Base-by-base conservation (phyloP, 2,329 filamentous ascomycete genomes). In the Apiospora marii region DNA sequence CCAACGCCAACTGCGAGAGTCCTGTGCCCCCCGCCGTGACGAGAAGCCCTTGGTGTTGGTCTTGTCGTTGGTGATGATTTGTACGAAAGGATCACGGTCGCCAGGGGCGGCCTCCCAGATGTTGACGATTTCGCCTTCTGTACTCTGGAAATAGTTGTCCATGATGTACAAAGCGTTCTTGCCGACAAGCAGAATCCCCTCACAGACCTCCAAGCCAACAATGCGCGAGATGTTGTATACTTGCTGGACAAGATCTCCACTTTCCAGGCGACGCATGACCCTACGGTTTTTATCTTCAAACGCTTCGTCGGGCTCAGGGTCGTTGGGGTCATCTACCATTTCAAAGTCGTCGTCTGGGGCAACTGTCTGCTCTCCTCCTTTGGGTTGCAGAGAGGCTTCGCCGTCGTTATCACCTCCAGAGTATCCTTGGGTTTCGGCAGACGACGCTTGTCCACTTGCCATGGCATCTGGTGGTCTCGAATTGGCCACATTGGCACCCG, bases 211-310 rank as follows among this genome's bases (percentile, higher is more conserved):
- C 4, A 99, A 87, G 13, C 96, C 96, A 44, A 98, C 92, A 71
- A 99, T 96, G 14, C 96, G 92, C 22, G 96, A 98, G 69, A 98
- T 92, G 77, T 99, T 99, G 86, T 94, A 97, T 1, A 98, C 94
- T 72, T 94, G 93, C 80, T 98, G 94, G 1, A 99, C 96, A 72
- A 95, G 90, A 78, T 99, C 96, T 6, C 95, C 95, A 16, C 93
- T 92, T 77, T 98, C 93, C 14, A 99, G 87, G 75, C 94, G 96
- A 70, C 96, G 90, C 94, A 98, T 97, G 64, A 99, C 96, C 82
- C 98, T 98, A 64, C 97, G 90, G 79, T 99, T 98, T 85, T 98
- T 98, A 82, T 99, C 97, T 82, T 99, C 97, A 74, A 97, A 97
- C 1, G 92, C 92, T 76, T 92, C 91, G 19, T 91, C 90, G 0